phyloP scores from a whole-genome alignment of 305 asterid genomes.

The Fraxinus baroniana region DNA sequence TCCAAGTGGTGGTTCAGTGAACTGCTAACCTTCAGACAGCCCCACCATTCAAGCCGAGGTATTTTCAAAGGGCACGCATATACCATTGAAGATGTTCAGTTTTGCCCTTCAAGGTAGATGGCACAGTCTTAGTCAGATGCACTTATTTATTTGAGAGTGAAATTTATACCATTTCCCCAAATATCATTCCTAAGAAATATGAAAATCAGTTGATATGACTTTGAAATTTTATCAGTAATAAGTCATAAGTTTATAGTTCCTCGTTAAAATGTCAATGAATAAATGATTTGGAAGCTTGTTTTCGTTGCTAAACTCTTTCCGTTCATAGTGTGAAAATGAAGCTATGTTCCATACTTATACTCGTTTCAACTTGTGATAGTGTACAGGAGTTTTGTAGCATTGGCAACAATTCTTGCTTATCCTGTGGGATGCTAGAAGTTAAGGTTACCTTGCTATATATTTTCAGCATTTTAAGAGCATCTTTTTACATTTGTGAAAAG shows the following conservation, averaged over 20 bases:
- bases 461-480: neutral
- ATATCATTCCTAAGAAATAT: neutral
- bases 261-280: neutral
- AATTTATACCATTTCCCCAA: neutral
- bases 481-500: neutral
- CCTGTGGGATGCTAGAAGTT: neutral
- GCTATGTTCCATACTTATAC: neutral
- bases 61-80: constrained; percentile 44
- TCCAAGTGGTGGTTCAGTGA: constrained; percentile 29
- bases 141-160: neutral
- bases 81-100: constrained; percentile 56
- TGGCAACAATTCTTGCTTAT: neutral
- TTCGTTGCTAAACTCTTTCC: neutral
- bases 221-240: neutral
- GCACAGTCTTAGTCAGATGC: neutral
- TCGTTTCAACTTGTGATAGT: neutral
- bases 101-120: constrained; percentile 49
- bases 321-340: neutral
- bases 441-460: neutral
- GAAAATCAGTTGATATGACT: neutral
- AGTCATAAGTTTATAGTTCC: neutral
- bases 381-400: neutral
- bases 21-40: constrained; percentile 27
- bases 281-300: neutral
- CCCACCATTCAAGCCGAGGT: constrained; percentile 45